phyloP scores from a whole-genome alignment of 495 filamentous ascomycete genomes.

The Penicillium salamii region DNA sequence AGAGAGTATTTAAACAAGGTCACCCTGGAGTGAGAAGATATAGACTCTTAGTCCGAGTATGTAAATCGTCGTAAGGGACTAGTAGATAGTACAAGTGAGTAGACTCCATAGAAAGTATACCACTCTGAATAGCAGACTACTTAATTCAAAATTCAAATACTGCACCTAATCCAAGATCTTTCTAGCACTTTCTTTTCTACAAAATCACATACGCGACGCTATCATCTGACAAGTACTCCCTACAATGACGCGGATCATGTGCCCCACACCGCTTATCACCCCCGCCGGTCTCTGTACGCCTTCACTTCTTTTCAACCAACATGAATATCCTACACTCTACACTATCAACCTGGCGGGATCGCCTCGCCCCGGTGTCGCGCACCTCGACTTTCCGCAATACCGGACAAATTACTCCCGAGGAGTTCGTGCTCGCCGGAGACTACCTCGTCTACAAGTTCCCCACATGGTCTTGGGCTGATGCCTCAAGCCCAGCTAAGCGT shows the following conservation, averaged over 20 bases:
- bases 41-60: too few relatives aligned
- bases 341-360: slow-evolving; percentile 81
- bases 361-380: slow-evolving; percentile 80
- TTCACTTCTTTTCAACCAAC: slow-evolving; percentile 13
- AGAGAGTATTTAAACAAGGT: too few relatives aligned
- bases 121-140: too few relatives aligned
- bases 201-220: too few relatives aligned
- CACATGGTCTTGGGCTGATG: slow-evolving; percentile 96
- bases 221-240: neutral
- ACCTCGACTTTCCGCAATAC: slow-evolving; percentile 91
- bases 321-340: slow-evolving; percentile 73
- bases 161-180: too few relatives aligned
- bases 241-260: slow-evolving; percentile 26
- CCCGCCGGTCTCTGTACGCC: neutral
- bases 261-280: slow-evolving; percentile 31
- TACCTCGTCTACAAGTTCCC: slow-evolving; percentile 99
- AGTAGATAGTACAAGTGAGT: too few relatives aligned
- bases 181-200: too few relatives aligned
- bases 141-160: too few relatives aligned
- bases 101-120: too few relatives aligned
- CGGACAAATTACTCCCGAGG: slow-evolving; percentile 94
- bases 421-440: slow-evolving; percentile 94
- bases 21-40: too few relatives aligned
- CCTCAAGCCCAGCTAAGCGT: slow-evolving; percentile 71
- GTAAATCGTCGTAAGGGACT: too few relatives aligned